Evolutionary conservation across 441 rosid genomes (phyloP).

Genomic region (Euphorbia neoarborescens): DNA sequence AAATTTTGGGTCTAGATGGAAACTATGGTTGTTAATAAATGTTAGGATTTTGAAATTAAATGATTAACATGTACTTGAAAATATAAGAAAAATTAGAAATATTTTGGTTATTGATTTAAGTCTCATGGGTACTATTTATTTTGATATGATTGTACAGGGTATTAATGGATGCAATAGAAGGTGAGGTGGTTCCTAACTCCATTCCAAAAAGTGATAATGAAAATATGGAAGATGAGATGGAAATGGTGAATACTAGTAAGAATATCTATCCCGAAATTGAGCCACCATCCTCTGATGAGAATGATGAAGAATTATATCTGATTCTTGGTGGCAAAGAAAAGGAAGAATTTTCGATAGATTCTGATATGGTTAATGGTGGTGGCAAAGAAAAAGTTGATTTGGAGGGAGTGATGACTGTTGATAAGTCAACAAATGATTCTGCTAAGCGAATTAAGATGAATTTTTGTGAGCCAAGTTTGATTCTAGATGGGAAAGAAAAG

Average conservation of each 20-base stretch:
- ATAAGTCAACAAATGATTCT: neutral
- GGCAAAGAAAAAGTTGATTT: neutral
- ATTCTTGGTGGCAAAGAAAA: neutral
- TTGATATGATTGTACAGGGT: neutral
- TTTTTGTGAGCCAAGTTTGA: constrained; percentile 4
- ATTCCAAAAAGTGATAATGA: neutral
- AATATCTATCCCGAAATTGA: neutral
- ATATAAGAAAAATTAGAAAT: too few relatives aligned
- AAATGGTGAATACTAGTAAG: neutral
- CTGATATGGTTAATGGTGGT: neutral
- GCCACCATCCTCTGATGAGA: neutral
- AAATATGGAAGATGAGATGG: neutral
- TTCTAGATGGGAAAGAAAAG: constrained; percentile 4
- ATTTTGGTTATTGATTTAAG: neutral
- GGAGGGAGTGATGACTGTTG: neutral
- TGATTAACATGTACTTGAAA: neutral
- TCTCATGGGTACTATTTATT: neutral
- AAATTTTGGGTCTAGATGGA: too few relatives aligned
- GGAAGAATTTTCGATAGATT: neutral
- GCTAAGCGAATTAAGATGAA: neutral
- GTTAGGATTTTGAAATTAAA: neutral
- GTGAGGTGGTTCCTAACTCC: constrained; percentile 9
- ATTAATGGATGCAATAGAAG: constrained; percentile 18
- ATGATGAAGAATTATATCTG: neutral
- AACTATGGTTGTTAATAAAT: neutral